phyloP scores from a whole-genome alignment of 1,284 basidiomycete species.

The Stereum hirsutum region DNA sequence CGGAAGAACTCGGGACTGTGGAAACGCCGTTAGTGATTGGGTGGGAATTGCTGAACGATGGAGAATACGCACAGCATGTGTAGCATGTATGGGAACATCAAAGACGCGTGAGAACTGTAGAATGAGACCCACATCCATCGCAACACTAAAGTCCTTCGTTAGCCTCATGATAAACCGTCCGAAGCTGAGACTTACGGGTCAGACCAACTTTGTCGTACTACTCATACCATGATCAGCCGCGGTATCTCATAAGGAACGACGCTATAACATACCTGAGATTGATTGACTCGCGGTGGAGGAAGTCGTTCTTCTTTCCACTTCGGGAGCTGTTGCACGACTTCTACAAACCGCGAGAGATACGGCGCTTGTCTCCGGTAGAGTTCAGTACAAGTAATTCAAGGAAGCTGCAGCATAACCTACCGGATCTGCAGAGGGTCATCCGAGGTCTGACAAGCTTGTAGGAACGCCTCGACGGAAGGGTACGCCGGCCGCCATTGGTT shows the following conservation, averaged over 20 bases:
- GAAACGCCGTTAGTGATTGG: background rate
- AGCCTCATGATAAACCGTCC: background rate
- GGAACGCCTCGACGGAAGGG: conserved; percentile 53
- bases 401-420: conserved; percentile 22
- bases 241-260: too few species aligned
- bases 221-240: conserved; percentile 8
- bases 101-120: conserved; percentile 56
- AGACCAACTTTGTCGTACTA: conserved; percentile 84
- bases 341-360: conserved; percentile 46
- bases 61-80: conserved; percentile 56
- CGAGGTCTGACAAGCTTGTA: conserved; percentile 50
- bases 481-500: conserved; percentile 75
- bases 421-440: conserved; percentile 60
- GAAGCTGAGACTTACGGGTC: conserved; percentile 41
- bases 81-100: conserved; percentile 68
- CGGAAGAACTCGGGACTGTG: conserved; percentile 65
- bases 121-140: conserved; percentile 75
- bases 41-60: background rate
- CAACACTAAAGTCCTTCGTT: conserved; percentile 40
- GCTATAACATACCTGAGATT: conserved; percentile 45
- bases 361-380: conserved; percentile 35
- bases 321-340: conserved; percentile 49
- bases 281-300: conserved; percentile 76
- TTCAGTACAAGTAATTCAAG: conserved; percentile 5
- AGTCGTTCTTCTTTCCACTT: conserved; percentile 68